Conservation (phyloP, 805 yeast species). For the Yarrowia keelungensis region DNA sequence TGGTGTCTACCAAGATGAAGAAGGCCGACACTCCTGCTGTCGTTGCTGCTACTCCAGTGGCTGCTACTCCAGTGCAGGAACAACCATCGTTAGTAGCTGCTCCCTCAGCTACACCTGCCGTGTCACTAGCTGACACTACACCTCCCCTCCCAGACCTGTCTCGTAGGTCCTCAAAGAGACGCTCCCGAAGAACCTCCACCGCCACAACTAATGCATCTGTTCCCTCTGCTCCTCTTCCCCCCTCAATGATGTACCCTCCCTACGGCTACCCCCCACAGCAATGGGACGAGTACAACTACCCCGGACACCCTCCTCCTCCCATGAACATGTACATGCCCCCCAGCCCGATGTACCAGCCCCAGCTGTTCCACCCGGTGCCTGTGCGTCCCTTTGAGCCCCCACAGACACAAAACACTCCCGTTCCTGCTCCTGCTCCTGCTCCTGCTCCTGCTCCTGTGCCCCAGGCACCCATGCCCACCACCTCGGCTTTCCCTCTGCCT, state of each 20-base stretch:
- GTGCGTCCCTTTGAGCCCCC: slow-evolving; percentile 33
- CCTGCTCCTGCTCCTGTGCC: no score
- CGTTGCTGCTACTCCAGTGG: no score
- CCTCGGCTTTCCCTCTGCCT: not conserved
- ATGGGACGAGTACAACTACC: slow-evolving; percentile 28
- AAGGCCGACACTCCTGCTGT: not conserved
- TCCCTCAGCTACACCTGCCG: not conserved
- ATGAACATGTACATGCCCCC: slow-evolving; percentile 35
- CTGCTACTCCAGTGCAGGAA: not conserved
- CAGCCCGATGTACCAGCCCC: slow-evolving; percentile 24
- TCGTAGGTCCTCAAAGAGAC: slow-evolving; percentile 3
- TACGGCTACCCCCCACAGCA: slow-evolving; percentile 10
- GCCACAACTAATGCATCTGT: slow-evolving; percentile 13
- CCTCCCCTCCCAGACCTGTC: slow-evolving; percentile 4
- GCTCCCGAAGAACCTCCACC: slow-evolving; percentile 16
- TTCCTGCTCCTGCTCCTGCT: not conserved
- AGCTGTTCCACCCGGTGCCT: slow-evolving; percentile 34
- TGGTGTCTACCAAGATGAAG: not conserved
- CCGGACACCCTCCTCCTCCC: slow-evolving; percentile 1
- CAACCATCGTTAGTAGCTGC: no score
- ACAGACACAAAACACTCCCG: not conserved
- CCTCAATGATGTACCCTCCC: slow-evolving; percentile 29
- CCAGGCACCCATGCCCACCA: not conserved
- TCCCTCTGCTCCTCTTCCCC: not conserved
- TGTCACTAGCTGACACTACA: not conserved